Conservation (phyloP, 192 early-diverging fungal genomes). For the Coemansia sp. region DNA sequence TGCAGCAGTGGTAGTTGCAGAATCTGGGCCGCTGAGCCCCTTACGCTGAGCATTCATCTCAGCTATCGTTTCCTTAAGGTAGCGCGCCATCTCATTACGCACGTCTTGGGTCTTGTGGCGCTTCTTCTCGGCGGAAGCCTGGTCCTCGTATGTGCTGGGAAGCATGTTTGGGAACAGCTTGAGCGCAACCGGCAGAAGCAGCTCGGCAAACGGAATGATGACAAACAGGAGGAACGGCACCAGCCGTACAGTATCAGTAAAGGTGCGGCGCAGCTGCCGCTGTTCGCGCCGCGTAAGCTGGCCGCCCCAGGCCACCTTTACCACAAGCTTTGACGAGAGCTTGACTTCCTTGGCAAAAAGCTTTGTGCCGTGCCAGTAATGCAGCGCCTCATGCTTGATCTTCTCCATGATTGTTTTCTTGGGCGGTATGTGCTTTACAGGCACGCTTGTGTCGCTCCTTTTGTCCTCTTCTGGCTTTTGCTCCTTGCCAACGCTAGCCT, state of each 20-base stretch:
- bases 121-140: conserved; percentile 86
- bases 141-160: conserved; percentile 94
- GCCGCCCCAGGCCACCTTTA: conserved; percentile 74
- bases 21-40: conserved; percentile 13
- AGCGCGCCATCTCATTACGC: conserved; percentile 92
- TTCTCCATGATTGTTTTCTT: conserved; percentile 72
- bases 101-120: conserved; percentile 88
- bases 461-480: conserved; percentile 10
- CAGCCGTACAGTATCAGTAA: conserved; percentile 81
- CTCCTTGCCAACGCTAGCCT: conserved; percentile 1
- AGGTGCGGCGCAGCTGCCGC: conserved; percentile 86
- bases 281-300: conserved; percentile 83
- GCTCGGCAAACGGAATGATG: conserved; percentile 93
- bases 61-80: conserved; percentile 93
- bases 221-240: conserved; percentile 92
- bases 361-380: conserved; percentile 94
- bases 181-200: conserved; percentile 88
- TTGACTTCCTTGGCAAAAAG: conserved; percentile 85
- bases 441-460: neutral
- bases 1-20: conserved; percentile 52
- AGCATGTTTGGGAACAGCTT: conserved; percentile 97
- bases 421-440: conserved; percentile 2
- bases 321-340: conserved; percentile 78
- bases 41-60: conserved; percentile 65
- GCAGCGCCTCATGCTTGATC: conserved; percentile 85